These are phyloP conservation scores for Penicillium olsonii DNA, from an alignment of 2,329 filamentous ascomycete genomes.

Conservation along the genomic window DNA sequence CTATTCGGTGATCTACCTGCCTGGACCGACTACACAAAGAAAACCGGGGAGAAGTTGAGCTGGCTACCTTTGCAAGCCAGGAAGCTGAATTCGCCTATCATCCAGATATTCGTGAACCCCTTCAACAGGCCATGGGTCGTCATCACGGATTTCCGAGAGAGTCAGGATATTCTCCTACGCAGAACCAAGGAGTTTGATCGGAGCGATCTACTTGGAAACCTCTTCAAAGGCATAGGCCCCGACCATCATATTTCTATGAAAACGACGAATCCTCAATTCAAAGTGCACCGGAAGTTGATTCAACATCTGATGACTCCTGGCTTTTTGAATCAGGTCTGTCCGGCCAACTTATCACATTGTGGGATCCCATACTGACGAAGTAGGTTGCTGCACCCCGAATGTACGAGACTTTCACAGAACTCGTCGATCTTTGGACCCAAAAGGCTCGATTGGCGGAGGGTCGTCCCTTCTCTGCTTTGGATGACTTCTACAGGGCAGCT, in stretches of 20 bases:
- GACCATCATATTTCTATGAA: not conserved
- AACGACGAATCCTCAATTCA: not conserved
- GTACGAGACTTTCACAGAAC: constrained; percentile 12
- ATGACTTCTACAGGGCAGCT: constrained; percentile 39
- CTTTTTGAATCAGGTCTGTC: constrained; percentile 21
- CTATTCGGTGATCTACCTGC: not conserved
- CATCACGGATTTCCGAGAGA: constrained; percentile 28
- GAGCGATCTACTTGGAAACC: not conserved
- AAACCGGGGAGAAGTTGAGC: not conserved
- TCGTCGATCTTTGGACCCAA: constrained; percentile 32
- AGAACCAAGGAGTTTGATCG: constrained; percentile 24
- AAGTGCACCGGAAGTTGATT: constrained; percentile 25
- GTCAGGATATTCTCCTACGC: constrained; percentile 16
- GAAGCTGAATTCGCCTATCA: not conserved
- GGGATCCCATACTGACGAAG: no score
- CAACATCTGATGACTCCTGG: constrained; percentile 27
- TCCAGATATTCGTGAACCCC: not conserved
- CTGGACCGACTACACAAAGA: not conserved
- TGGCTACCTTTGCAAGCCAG: not conserved
- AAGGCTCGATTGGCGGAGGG: constrained; percentile 31
- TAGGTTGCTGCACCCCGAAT: not conserved
- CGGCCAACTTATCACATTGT: not conserved
- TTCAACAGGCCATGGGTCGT: constrained; percentile 48
- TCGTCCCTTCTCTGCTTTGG: constrained; percentile 33
- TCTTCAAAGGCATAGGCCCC: not conserved